phyloP scores from a whole-genome alignment of 2,329 filamentous ascomycete genomes.

The Dothistroma septosporum region DNA sequence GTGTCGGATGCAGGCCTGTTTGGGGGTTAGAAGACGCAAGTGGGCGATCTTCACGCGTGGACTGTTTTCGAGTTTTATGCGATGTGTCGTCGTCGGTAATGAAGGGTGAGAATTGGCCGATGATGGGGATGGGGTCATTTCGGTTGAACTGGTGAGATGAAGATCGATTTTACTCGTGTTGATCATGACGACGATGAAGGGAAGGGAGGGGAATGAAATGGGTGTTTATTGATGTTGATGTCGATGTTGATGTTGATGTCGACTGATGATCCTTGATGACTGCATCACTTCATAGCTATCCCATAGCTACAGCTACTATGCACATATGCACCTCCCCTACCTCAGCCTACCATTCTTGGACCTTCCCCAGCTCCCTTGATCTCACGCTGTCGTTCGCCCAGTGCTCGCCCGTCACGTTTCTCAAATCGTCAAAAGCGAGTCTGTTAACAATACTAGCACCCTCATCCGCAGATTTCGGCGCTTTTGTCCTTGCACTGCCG shows the following conservation, averaged over 20 bases:
- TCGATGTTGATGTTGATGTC: not conserved
- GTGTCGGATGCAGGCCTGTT: no score
- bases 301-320: not conserved
- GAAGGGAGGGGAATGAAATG: not conserved
- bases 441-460: constrained; percentile 36
- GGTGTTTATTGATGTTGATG: not conserved
- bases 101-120: not conserved
- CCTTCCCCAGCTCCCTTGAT: constrained; percentile 29
- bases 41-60: not conserved
- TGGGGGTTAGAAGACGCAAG: no score
- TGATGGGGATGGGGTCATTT: not conserved
- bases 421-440: constrained; percentile 36
- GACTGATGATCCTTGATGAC: not conserved
- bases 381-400: constrained; percentile 37
- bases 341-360: constrained; percentile 30
- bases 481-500: constrained; percentile 17
- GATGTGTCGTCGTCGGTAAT: not conserved
- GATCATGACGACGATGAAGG: not conserved
- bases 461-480: constrained; percentile 36
- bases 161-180: not conserved
- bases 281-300: not conserved
- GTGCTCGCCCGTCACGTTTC: constrained; percentile 33
- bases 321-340: not conserved
- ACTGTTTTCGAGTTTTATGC: no score
- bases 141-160: not conserved